phyloP scores from a whole-genome alignment of 2,329 filamentous ascomycete species.

The Fusarium continuum region DNA sequence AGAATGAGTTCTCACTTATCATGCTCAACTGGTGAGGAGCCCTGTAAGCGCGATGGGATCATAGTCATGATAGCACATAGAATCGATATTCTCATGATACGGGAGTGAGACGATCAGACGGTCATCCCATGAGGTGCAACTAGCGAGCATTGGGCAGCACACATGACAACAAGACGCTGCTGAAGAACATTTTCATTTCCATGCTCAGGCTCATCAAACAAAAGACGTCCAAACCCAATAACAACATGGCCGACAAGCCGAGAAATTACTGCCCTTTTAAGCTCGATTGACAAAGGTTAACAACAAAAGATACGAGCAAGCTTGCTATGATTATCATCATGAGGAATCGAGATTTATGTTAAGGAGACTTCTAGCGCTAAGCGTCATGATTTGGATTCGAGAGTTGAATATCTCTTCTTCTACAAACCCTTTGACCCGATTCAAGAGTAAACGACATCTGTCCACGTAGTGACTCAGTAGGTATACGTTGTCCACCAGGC shows the following conservation, averaged over 20 bases:
- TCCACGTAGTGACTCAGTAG: neutral
- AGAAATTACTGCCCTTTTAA: neutral
- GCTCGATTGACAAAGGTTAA: neutral
- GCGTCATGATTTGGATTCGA: too few relatives aligned
- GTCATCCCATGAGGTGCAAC: neutral
- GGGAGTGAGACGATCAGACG: neutral
- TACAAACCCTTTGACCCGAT: too few relatives aligned
- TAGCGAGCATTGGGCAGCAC: neutral
- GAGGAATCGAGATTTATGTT: neutral
- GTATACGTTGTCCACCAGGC: neutral
- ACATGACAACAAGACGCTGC: neutral
- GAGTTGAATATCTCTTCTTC: too few relatives aligned
- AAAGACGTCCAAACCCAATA: neutral
- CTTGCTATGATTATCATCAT: neutral
- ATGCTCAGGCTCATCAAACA: neutral
- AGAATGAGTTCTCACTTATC: conserved; percentile 7
- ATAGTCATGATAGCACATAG: conserved; percentile 20
- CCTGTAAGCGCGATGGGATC: conserved; percentile 16
- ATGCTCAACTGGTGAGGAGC: conserved; percentile 7
- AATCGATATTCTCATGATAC: conserved; percentile 5
- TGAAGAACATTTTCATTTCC: neutral
- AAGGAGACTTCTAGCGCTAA: too few relatives aligned
- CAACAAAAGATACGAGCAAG: neutral
- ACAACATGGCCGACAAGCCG: neutral
- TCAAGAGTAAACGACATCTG: neutral